These are phyloP conservation scores for Apiospora aurea DNA, from an alignment of 2,329 filamentous ascomycete genomes.

Conservation along the genomic window DNA sequence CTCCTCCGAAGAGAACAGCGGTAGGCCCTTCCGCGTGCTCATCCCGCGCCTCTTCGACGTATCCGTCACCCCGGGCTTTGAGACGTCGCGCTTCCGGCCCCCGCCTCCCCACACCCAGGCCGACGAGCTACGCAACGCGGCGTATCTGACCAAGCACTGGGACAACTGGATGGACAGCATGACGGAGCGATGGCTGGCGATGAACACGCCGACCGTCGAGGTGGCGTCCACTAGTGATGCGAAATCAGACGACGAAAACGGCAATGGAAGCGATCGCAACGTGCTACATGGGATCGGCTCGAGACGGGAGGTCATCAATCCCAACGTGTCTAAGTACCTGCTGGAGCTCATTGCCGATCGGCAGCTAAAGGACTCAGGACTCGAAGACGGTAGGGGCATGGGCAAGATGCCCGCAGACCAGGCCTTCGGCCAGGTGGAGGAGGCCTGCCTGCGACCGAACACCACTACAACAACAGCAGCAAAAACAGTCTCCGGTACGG, in stretches of 20 bases:
- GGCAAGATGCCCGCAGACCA: constrained; percentile 46
- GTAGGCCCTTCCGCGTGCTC: constrained; percentile 54
- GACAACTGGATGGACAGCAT: constrained; percentile 51
- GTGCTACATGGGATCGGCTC: constrained; percentile 31
- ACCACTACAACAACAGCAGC: constrained; percentile 22
- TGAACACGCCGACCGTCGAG: constrained; percentile 33
- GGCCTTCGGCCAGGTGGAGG: constrained; percentile 51
- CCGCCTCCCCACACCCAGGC: constrained; percentile 54
- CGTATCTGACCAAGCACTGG: constrained; percentile 58
- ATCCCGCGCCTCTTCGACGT: constrained; percentile 61
- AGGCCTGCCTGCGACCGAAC: constrained; percentile 47
- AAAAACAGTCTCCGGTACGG: constrained; percentile 31
- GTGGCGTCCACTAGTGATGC: constrained; percentile 20
- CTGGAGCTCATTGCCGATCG: constrained; percentile 55
- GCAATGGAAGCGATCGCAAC: constrained; percentile 43
- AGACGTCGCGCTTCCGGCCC: constrained; percentile 48
- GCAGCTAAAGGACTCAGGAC: constrained; percentile 51
- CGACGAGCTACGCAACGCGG: constrained; percentile 62
- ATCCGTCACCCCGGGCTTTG: constrained; percentile 61
- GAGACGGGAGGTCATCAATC: constrained; percentile 50
- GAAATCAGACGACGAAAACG: constrained; percentile 28
- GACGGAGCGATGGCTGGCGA: constrained; percentile 53
- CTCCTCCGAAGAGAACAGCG: constrained; percentile 31
- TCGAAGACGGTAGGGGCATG: constrained; percentile 52
- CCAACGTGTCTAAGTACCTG: constrained; percentile 50